Evolutionary conservation across 2,329 filamentous ascomycete species (phyloP).

Genomic region (Ophiostoma tasmaniense): DNA sequence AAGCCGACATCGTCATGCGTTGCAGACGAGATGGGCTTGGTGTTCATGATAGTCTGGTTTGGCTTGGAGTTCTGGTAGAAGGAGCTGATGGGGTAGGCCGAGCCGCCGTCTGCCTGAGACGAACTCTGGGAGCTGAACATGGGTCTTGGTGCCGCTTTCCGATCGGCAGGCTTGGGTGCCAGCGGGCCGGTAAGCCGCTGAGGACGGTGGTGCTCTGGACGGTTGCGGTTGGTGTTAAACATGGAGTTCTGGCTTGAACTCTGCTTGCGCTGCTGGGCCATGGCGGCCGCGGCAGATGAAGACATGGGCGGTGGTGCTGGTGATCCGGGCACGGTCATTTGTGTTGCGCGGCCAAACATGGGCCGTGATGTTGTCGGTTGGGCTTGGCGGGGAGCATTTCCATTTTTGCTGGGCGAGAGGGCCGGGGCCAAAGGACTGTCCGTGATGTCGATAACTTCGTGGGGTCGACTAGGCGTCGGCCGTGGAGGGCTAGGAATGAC

Average conservation of each 20-base stretch:
- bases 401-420: slow-evolving; percentile 7
- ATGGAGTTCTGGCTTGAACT: slow-evolving; percentile 39
- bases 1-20: slow-evolving; percentile 25
- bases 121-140: slow-evolving; percentile 40
- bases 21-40: slow-evolving; percentile 1
- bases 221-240: slow-evolving; percentile 43
- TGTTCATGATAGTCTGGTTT: slow-evolving; percentile 3
- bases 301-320: slow-evolving; percentile 19
- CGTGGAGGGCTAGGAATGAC: slow-evolving; percentile 27
- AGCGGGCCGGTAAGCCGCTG: slow-evolving; percentile 41
- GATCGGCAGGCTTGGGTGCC: slow-evolving; percentile 40
- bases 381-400: background rate
- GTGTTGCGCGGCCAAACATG: slow-evolving; percentile 27
- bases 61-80: slow-evolving; percentile 23
- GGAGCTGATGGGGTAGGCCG: slow-evolving; percentile 21
- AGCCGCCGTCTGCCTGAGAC: slow-evolving; percentile 22
- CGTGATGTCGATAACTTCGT: slow-evolving; percentile 27
- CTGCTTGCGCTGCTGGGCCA: slow-evolving; percentile 45
- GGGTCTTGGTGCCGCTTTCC: slow-evolving; percentile 37
- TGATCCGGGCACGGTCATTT: slow-evolving; percentile 30
- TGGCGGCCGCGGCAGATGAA: slow-evolving; percentile 20
- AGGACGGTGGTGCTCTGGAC: slow-evolving; percentile 49
- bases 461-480: slow-evolving; percentile 29
- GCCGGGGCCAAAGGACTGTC: slow-evolving; percentile 23
- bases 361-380: slow-evolving; percentile 22